Conservation (phyloP, 2,329 filamentous ascomycete species). For the Colletotrichum orbiculare region DNA sequence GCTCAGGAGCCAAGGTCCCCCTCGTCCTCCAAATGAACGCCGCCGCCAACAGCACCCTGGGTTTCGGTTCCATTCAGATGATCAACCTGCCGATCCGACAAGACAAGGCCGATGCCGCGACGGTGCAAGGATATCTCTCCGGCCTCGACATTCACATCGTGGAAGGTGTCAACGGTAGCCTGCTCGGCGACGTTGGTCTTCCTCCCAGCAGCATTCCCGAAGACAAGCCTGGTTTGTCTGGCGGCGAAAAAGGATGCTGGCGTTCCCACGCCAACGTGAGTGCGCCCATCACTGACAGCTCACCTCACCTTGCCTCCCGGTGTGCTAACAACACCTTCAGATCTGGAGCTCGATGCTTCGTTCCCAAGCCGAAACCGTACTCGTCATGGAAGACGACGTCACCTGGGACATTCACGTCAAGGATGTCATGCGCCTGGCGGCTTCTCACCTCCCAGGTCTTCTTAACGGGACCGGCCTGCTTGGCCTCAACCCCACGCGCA, state of each 20-base stretch:
- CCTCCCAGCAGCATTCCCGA: conserved; percentile 40
- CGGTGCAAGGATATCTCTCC: conserved; percentile 43
- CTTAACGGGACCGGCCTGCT: conserved; percentile 13
- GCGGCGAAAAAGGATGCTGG: conserved; percentile 41
- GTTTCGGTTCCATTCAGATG: conserved; percentile 40
- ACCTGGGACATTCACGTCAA: conserved; percentile 43
- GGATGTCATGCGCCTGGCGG: conserved; percentile 38
- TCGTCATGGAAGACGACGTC: conserved; percentile 45
- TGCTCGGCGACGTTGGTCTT: conserved; percentile 40
- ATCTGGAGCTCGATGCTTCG: conserved; percentile 43
- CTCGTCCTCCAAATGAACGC: conserved; percentile 16
- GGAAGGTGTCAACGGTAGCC: conserved; percentile 38
- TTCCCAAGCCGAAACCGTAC: conserved; percentile 37
- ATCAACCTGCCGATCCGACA: conserved; percentile 41
- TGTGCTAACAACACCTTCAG: conserved; percentile 29
- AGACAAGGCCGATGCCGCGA: conserved; percentile 42
- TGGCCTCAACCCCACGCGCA: conserved; percentile 4
- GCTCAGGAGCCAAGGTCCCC: neutral
- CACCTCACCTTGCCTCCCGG: neutral
- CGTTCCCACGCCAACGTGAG: conserved; percentile 44
- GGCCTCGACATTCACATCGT: conserved; percentile 40
- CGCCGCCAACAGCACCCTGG: conserved; percentile 42
- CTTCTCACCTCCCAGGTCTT: conserved; percentile 16
- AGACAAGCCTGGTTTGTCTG: conserved; percentile 33
- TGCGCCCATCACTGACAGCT: neutral